Percentiles rank a stretch among this genome's conserved stretches.
These are phyloP conservation scores for Aspergillus wentii DNA, from an alignment of 495 filamentous ascomycete genomes.

Conservation along the genomic window DNA sequence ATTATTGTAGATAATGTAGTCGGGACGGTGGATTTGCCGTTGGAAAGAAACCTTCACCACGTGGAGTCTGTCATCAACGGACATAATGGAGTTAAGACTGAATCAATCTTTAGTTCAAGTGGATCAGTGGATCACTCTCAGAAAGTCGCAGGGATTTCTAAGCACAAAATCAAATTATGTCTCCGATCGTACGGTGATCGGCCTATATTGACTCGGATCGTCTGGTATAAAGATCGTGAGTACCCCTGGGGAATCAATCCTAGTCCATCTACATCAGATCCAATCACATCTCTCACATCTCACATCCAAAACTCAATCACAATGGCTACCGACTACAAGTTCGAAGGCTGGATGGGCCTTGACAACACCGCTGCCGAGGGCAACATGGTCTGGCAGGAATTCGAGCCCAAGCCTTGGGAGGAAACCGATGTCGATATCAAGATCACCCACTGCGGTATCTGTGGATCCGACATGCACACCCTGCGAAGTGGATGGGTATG, in stretches of 20 bases:
- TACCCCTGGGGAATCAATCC: slow-evolving; percentile 1
- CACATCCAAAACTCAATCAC: too few species aligned
- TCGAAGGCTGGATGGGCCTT: slow-evolving; percentile 71
- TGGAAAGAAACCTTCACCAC: too few species aligned
- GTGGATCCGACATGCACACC: slow-evolving; percentile 56
- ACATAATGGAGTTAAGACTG: too few species aligned
- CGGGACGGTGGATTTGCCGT: too few species aligned
- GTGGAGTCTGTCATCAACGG: too few species aligned
- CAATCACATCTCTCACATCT: too few species aligned
- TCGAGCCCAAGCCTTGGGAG: slow-evolving; percentile 69
- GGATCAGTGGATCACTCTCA: background rate
- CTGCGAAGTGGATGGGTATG: slow-evolving; percentile 60
- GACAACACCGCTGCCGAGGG: slow-evolving; percentile 47
- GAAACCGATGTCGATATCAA: slow-evolving; percentile 59
- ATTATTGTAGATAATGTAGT: too few species aligned
- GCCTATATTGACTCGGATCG: too few species aligned
- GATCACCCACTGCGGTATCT: slow-evolving; percentile 24
- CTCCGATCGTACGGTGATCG: background rate
- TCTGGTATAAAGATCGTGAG: slow-evolving; percentile 4
- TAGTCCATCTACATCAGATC: background rate
- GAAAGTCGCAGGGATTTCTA: slow-evolving; percentile 1
- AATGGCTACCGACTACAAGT: slow-evolving; percentile 46
- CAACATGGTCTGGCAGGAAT: slow-evolving; percentile 65
- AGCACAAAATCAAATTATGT: too few species aligned
- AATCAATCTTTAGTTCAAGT: too few species aligned